Base-by-base conservation (phyloP, 345 rosid species). In the Heritiera littoralis region DNA sequence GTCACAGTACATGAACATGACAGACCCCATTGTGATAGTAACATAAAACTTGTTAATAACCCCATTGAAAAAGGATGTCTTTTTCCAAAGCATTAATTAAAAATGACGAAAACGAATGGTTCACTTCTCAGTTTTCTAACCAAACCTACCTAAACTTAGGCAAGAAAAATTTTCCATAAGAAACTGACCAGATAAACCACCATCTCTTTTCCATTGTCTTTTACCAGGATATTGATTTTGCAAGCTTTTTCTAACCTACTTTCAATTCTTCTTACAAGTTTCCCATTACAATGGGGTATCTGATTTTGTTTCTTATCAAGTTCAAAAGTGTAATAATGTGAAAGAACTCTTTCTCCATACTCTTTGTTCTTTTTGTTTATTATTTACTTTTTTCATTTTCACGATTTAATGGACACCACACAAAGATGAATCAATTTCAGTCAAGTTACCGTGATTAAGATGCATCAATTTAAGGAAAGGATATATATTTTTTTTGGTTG, bases 141-240 rank as follows among this genome's bases (percentile, higher is more conserved):
- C 87, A 74, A 83, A 82, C 84, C 74, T n/a, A 84, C 86, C 89
- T 70, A 84, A 69, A 82, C 78, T n/a, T 3, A 14, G 17, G 48
- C 48, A 23, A 73, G 35, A 63, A 71, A 2, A 68, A 0, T 28
- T 49, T 14, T 11, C 38, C 61, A 63, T 13, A 66, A 49, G 32
- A 58, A 6, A 5, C 64, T 40, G 73, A 67, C 28, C 18, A 73
- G 13, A 48, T 17, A 14, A 73, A 55, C 60, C 63, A 20, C 35
- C 73, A 43, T 45, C 7, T 18, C 38, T 3, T 65, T 65, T 9
- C 49, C 52, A 9, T 64, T 0, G 11, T 1, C 23, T 56, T 11
- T 18, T 7, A n/a, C 28, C 61, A n/a, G 28, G 4, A n/a, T 2
- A 56, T 56, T 1, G 11, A 11, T 10, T 61, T 30, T 61, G 66